phyloP scores from a whole-genome alignment of 1,139 yeast species.

The Pichia sp. region DNA sequence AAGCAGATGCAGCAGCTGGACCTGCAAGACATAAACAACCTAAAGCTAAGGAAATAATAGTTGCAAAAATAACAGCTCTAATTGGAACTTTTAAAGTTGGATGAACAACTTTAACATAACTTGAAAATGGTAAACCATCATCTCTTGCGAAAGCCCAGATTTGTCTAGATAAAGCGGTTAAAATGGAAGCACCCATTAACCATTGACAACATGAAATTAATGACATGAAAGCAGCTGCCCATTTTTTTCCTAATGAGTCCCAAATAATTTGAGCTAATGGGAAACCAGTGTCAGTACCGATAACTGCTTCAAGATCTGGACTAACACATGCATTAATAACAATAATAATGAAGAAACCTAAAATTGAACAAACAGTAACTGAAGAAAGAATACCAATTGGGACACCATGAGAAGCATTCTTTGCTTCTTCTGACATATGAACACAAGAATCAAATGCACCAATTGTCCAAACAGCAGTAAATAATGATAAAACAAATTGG shows the following conservation, averaged over 20 bases:
- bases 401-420: constrained; percentile 61
- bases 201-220: constrained; percentile 56
- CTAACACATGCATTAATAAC: constrained; percentile 52
- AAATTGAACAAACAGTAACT: constrained; percentile 51
- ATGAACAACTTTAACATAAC: constrained; percentile 49
- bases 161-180: constrained; percentile 47
- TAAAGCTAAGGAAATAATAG: constrained; percentile 38
- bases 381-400: constrained; percentile 60
- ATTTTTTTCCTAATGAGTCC: constrained; percentile 60
- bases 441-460: constrained; percentile 70
- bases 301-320: constrained; percentile 41
- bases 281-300: constrained; percentile 43
- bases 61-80: constrained; percentile 54
- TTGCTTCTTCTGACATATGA: constrained; percentile 69
- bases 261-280: constrained; percentile 62
- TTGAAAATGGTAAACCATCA: constrained; percentile 43
- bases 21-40: constrained; percentile 35
- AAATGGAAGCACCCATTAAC: constrained; percentile 59
- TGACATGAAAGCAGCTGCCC: constrained; percentile 66
- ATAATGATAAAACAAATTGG: constrained; percentile 54
- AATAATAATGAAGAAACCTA: constrained; percentile 57
- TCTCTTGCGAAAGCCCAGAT: constrained; percentile 50
- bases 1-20: constrained; percentile 35
- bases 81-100: constrained; percentile 52
- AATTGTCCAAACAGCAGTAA: constrained; percentile 59